Conservation (phyloP, 1,139 yeast genomes). For the Kodamaea sp. region DNA sequence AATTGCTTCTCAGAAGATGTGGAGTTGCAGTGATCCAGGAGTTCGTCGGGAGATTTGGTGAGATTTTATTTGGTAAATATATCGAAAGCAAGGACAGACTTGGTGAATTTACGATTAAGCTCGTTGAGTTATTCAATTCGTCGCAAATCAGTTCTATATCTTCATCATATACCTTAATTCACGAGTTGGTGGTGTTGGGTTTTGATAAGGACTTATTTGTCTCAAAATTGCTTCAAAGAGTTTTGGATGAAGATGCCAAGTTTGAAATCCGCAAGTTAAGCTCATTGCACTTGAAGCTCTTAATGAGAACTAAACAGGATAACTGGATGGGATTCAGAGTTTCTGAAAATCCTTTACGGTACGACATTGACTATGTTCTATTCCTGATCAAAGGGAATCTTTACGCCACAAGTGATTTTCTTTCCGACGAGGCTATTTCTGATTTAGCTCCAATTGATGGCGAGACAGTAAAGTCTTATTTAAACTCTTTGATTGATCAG, state of each 20-base stretch:
- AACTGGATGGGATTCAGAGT: not conserved
- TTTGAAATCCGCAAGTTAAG: constrained; percentile 37
- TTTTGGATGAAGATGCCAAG: constrained; percentile 29
- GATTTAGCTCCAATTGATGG: too few relatives aligned
- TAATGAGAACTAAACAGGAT: not conserved
- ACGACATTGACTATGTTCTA: not conserved
- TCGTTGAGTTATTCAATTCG: constrained; percentile 54
- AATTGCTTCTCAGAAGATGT: constrained; percentile 74
- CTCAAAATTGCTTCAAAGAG: constrained; percentile 25
- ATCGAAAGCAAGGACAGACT: constrained; percentile 18
- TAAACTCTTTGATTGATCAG: constrained; percentile 1
- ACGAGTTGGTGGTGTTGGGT: constrained; percentile 30
- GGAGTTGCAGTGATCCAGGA: constrained; percentile 89
- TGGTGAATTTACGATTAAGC: constrained; percentile 44
- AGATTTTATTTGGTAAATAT: constrained; percentile 20
- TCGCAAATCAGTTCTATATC: constrained; percentile 16
- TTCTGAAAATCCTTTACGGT: not conserved
- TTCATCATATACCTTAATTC: constrained; percentile 26
- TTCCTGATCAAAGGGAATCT: constrained; percentile 7
- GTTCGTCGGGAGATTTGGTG: constrained; percentile 73
- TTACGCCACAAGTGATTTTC: constrained; percentile 25
- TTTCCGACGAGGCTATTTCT: too few relatives aligned
- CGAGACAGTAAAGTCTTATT: constrained; percentile 1
- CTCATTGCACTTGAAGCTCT: constrained; percentile 12
- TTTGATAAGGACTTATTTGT: constrained; percentile 27